phyloP scores from a whole-genome alignment of 2,329 filamentous ascomycete species.

The Fusarium sp. region DNA sequence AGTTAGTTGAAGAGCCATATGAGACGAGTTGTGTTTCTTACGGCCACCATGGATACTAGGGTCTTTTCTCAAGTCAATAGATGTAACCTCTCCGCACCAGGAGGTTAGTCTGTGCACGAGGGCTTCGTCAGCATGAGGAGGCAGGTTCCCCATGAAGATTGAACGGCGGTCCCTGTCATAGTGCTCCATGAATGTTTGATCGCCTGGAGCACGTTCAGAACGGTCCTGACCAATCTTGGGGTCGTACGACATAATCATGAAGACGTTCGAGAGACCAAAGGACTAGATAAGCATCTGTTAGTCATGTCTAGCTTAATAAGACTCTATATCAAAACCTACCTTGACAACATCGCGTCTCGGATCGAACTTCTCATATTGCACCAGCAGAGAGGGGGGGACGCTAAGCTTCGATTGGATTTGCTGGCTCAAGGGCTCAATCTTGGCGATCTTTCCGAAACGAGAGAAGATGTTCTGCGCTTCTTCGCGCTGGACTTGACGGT shows the following conservation, averaged over 20 bases:
- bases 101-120: slow-evolving; percentile 53
- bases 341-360: slow-evolving; percentile 60
- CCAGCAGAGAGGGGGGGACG: slow-evolving; percentile 55
- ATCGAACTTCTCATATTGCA: slow-evolving; percentile 64
- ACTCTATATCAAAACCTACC: slow-evolving; percentile 52
- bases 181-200: slow-evolving; percentile 38
- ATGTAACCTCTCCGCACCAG: slow-evolving; percentile 53
- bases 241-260: slow-evolving; percentile 20
- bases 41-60: slow-evolving; percentile 12
- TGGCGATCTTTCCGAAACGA: slow-evolving; percentile 58
- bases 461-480: slow-evolving; percentile 59
- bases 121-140: slow-evolving; percentile 50
- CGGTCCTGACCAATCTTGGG: slow-evolving; percentile 18
- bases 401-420: slow-evolving; percentile 50
- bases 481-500: slow-evolving; percentile 51
- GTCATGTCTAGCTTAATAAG: neutral
- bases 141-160: slow-evolving; percentile 61
- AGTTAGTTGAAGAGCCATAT: slow-evolving; percentile 22
- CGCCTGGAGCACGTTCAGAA: slow-evolving; percentile 10
- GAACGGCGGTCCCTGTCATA: slow-evolving; percentile 60
- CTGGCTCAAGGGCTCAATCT: slow-evolving; percentile 51
- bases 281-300: neutral
- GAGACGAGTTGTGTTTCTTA: slow-evolving; percentile 9
- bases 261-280: neutral
- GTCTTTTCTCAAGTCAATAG: slow-evolving; percentile 14